A percentile compares a stretch with the other conserved stretches of the same genome.
Evolutionary conservation across 1,139 yeast species (phyloP).

Genomic region (Candida tropicalis): DNA sequence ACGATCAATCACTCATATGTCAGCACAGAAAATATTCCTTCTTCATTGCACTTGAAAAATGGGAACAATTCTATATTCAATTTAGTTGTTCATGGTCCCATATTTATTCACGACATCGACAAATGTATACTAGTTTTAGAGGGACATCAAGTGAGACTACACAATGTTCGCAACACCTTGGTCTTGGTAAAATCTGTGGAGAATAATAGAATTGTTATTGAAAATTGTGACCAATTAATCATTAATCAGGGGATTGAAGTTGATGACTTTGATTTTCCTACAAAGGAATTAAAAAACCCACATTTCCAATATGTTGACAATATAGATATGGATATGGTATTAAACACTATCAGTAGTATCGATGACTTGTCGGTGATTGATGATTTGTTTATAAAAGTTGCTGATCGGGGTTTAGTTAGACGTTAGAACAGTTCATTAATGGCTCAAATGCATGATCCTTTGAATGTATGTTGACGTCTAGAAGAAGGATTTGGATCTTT

Average conservation of each 20-base stretch:
- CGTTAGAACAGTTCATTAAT: no score
- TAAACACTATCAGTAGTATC: background rate
- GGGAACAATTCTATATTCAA: background rate
- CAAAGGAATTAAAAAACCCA: conserved; percentile 18
- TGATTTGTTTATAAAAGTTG: background rate
- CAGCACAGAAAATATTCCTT: background rate
- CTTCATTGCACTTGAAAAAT: conserved; percentile 4
- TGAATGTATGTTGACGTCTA: no score
- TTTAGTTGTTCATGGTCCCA: conserved; percentile 2
- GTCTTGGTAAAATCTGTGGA: conserved; percentile 23
- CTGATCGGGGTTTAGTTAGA: no score
- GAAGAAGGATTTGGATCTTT: no score
- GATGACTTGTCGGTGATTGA: background rate
- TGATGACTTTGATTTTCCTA: conserved; percentile 19
- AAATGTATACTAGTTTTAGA: conserved; percentile 26
- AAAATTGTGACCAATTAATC: conserved; percentile 25
- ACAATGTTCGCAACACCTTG: conserved; percentile 25
- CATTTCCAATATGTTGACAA: conserved; percentile 17
- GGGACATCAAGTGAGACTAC: conserved; percentile 48
- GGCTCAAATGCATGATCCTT: no score
- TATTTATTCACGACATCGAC: conserved; percentile 17
- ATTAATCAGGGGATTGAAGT: conserved; percentile 17
- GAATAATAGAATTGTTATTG: conserved; percentile 35
- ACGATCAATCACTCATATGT: background rate
- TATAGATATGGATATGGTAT: background rate